These are phyloP conservation scores for Setomelanomma holmii DNA, from an alignment of 2,329 filamentous ascomycete species.

Conservation along the genomic window DNA sequence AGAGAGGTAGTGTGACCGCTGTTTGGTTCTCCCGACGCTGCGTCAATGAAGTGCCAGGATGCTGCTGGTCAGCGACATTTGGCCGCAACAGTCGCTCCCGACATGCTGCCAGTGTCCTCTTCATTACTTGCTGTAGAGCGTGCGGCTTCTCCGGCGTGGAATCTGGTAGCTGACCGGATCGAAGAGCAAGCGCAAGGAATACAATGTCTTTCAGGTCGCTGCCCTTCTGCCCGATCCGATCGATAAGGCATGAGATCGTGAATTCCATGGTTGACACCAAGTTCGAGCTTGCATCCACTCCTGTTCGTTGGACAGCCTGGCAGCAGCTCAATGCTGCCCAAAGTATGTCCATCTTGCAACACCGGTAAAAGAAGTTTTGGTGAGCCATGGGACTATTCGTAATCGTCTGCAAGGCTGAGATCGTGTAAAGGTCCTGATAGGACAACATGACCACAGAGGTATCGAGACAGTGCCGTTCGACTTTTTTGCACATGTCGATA, in stretches of 20 bases:
- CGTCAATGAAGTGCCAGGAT: background rate
- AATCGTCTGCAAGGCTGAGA: constrained; percentile 4
- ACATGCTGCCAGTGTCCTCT: constrained; percentile 17
- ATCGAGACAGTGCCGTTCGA: constrained; percentile 18
- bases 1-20: constrained; percentile 3
- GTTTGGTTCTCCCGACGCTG: background rate
- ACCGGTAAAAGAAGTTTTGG: constrained; percentile 35
- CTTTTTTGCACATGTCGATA: constrained; percentile 11
- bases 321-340: constrained; percentile 42
- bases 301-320: constrained; percentile 9
- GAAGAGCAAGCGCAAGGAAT: constrained; percentile 23
- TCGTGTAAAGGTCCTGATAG: constrained; percentile 22
- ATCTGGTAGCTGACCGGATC: constrained; percentile 16
- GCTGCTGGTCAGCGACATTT: background rate
- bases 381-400: constrained; percentile 9
- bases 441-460: constrained; percentile 28
- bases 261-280: constrained; percentile 16
- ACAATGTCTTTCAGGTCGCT: constrained; percentile 31
- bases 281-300: background rate
- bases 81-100: constrained; percentile 18
- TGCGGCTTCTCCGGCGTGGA: constrained; percentile 1
- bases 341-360: constrained; percentile 40
- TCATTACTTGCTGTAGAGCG: constrained; percentile 8
- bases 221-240: constrained; percentile 21
- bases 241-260: constrained; percentile 19